Base-by-base conservation (phyloP, 371 early-diverging fungal species). In the Circinella umbellata region DNA sequence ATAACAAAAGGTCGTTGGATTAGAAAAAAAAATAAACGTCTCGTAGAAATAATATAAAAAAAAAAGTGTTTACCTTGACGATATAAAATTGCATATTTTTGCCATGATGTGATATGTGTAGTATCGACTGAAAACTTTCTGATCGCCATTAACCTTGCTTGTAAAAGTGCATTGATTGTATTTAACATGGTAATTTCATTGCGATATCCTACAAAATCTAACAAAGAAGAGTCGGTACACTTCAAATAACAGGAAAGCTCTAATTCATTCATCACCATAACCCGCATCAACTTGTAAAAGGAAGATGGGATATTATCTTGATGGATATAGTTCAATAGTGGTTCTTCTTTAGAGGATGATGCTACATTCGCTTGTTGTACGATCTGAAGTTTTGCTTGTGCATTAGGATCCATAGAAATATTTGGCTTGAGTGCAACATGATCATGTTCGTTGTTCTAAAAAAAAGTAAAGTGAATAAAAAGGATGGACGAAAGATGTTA, bases 221-320 rank as follows among this genome's bases (percentile, higher is more conserved):
- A 63, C 15, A 66, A 66, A 4, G 51, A 60, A 6, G 67, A 9
- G 39, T 76, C 72, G 15, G 48, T 57, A 48, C 77, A 75, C 0
- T 67, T 63, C 8, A 42, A 37, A 48, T 77, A 86, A 37, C 64
- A 62, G 4, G 69, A 62, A 5, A 74, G 66, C 49, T 91, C 91
- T 0, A 71, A 66, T 14, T 70, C 71, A 42, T 85, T 90, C 91
- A 91, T 91, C 8, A 84, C 86, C 76, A 90, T 72, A 0, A 90
- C 88, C 3, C 90, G 84, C 83, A 91, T 86, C 42, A 86, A 69
- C 54, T 79, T 74, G 53, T 88, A 63, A 39, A 89, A 78, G 10
- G 65, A 73, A 35, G 63, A 53, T 3, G 89, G 88, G 55, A 89
- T 73, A 37, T 63, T 69, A 38, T 73, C 65, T 18, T 76, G 69